Conservation (phyloP, 2,329 filamentous ascomycete genomes). For the Claviceps fusiformis region DNA sequence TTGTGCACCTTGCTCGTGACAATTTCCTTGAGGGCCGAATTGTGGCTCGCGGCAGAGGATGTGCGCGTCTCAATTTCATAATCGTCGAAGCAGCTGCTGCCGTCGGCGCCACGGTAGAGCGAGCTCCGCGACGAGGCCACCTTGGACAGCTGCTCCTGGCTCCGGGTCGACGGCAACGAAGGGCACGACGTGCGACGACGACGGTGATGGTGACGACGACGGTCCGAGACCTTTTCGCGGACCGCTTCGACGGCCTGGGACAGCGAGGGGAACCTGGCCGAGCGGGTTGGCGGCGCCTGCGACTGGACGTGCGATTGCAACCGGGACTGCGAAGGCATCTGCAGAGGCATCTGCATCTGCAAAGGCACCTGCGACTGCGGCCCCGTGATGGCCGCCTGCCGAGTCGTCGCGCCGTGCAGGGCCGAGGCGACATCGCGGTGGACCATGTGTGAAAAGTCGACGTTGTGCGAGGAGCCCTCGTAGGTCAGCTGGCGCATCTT, state of each 20-base stretch:
- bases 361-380: too few relatives aligned
- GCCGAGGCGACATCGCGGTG: conserved; percentile 42
- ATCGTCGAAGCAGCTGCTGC: conserved; percentile 7
- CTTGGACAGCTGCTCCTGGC: conserved; percentile 7
- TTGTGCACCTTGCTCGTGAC: neutral
- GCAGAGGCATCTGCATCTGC: too few relatives aligned
- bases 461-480: conserved; percentile 31
- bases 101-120: conserved; percentile 3
- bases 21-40: conserved; percentile 11
- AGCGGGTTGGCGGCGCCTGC: neutral
- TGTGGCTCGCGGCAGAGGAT: neutral
- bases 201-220: neutral
- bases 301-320: too few relatives aligned
- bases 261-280: neutral
- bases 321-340: too few relatives aligned
- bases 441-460: conserved; percentile 45
- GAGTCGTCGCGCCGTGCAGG: conserved; percentile 8
- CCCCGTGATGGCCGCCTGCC: neutral
- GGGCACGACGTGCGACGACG: neutral
- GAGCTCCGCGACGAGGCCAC: conserved; percentile 3
- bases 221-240: neutral
- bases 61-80: neutral
- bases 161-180: neutral
- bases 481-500: conserved; percentile 51
- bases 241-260: conserved; percentile 1